A percentile compares a stretch with the other conserved stretches of the same genome.
phyloP scores from a whole-genome alignment of 1,284 basidiomycete genomes.

The Microbotryum saponariae region DNA sequence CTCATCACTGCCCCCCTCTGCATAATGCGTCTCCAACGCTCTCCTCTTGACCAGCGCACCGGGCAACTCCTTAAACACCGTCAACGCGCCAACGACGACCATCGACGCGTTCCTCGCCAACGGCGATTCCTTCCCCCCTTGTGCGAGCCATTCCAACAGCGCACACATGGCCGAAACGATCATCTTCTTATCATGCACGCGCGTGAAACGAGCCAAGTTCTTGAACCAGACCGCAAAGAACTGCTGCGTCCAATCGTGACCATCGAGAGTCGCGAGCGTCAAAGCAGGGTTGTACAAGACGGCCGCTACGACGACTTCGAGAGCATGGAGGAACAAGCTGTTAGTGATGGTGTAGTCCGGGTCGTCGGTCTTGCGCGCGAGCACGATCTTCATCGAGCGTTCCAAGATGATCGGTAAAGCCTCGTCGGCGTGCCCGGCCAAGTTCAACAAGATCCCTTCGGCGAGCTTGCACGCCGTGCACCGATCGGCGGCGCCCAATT shows the following conservation, averaged over 20 bases:
- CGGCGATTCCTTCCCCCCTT: constrained; percentile 4
- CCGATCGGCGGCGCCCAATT: constrained; percentile 72
- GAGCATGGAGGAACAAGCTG: constrained; percentile 63
- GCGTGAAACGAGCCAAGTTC: constrained; percentile 55
- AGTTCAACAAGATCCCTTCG: constrained; percentile 70
- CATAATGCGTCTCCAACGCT: constrained; percentile 14
- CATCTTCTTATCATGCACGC: constrained; percentile 88
- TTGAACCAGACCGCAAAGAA: constrained; percentile 79
- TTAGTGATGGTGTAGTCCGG: constrained; percentile 49
- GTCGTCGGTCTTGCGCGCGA: constrained; percentile 37
- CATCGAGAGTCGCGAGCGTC: constrained; percentile 66
- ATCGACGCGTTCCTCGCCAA: constrained; percentile 36
- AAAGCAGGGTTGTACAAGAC: constrained; percentile 77
- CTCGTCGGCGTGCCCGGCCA: constrained; percentile 67
- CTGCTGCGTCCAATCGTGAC: constrained; percentile 48
- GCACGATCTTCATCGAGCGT: constrained; percentile 53
- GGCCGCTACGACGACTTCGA: constrained; percentile 73
- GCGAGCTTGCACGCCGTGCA: constrained; percentile 78
- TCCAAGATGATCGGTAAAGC: constrained; percentile 53
- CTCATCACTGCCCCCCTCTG: constrained; percentile 16
- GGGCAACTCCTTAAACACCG: constrained; percentile 65
- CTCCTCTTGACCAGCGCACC: constrained; percentile 58
- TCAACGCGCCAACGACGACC: constrained; percentile 61
- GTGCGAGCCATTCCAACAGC: constrained; percentile 59
- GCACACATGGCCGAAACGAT: constrained; percentile 66